phyloP scores from a whole-genome alignment of 2,329 filamentous ascomycete species.

The Hymenoscyphus fructigenus region DNA sequence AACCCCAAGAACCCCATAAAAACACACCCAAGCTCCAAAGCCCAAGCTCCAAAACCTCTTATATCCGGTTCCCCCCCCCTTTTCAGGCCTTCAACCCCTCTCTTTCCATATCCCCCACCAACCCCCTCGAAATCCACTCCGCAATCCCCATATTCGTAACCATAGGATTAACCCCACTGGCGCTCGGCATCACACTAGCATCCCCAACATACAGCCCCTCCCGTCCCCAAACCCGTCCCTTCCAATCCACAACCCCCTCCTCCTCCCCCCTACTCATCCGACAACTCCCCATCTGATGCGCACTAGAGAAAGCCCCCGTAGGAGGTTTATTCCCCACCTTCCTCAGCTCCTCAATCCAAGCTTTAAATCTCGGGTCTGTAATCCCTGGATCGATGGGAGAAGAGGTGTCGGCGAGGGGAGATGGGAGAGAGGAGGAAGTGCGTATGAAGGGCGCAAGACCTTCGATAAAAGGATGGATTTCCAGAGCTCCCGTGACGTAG shows the following conservation, averaged over 20 bases:
- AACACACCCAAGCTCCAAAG: background rate
- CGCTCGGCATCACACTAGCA: conserved; percentile 72
- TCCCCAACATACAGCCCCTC: conserved; percentile 69
- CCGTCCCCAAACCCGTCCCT: conserved; percentile 63
- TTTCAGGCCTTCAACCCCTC: background rate
- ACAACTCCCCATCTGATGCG: conserved; percentile 80
- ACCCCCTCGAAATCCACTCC: conserved; percentile 60
- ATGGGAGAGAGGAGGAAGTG: conserved; percentile 46
- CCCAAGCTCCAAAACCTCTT: background rate
- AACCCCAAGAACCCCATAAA: background rate
- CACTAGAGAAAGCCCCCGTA: conserved; percentile 59
- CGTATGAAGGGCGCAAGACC: conserved; percentile 61
- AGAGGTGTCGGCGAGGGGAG: background rate
- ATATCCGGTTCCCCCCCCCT: too few species aligned
- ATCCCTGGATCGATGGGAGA: conserved; percentile 41
- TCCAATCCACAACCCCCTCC: conserved; percentile 57
- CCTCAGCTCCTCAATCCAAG: conserved; percentile 57
- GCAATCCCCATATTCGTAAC: conserved; percentile 71
- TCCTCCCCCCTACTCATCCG: conserved; percentile 58
- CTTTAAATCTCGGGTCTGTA: conserved; percentile 58
- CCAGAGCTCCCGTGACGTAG: conserved; percentile 75
- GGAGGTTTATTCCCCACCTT: conserved; percentile 51
- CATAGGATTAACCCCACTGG: conserved; percentile 82
- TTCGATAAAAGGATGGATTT: conserved; percentile 68
- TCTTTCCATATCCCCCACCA: conserved; percentile 48